Evolutionary conservation across 176 grass and related monocot genomes (phyloP).

Genomic region (Aegilops bicornis): DNA sequence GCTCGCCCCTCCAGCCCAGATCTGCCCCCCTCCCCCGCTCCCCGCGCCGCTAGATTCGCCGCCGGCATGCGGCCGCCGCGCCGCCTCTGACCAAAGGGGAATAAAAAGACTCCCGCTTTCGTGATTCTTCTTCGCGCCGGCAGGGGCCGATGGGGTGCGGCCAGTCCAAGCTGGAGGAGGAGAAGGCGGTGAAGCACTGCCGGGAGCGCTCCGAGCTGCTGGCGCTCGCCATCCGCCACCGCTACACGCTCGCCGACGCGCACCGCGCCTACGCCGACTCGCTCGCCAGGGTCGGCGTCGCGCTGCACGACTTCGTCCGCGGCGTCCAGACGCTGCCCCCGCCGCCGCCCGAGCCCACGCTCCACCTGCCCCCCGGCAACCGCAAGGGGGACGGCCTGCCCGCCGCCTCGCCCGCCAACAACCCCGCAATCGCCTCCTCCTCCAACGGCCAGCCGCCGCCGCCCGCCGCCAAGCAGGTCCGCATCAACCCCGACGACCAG

Average conservation of each 20-base stretch:
- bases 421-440: slow-evolving; percentile 13
- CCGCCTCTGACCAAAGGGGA: background rate
- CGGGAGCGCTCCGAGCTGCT: slow-evolving; percentile 50
- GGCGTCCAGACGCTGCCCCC: slow-evolving; percentile 45
- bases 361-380: slow-evolving; percentile 51
- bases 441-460: slow-evolving; percentile 10
- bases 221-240: slow-evolving; percentile 61
- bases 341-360: slow-evolving; percentile 44
- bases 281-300: slow-evolving; percentile 42
- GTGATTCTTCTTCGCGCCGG: background rate
- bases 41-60: slow-evolving; percentile 52
- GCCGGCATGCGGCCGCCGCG: slow-evolving; percentile 21
- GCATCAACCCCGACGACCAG: slow-evolving; percentile 36
- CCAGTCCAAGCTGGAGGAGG: slow-evolving; percentile 77
- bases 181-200: slow-evolving; percentile 73
- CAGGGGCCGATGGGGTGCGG: slow-evolving; percentile 71
- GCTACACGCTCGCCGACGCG: slow-evolving; percentile 84
- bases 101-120: background rate
- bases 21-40: slow-evolving; percentile 22
- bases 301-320: slow-evolving; percentile 59
- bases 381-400: slow-evolving; percentile 72
- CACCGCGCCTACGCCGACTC: slow-evolving; percentile 75
- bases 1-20: slow-evolving; percentile 9
- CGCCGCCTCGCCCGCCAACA: slow-evolving; percentile 21
- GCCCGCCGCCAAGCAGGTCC: slow-evolving; percentile 41